phyloP scores from a whole-genome alignment of 148 eudicot genomes.

The Amaranthus hypochondriacus region DNA sequence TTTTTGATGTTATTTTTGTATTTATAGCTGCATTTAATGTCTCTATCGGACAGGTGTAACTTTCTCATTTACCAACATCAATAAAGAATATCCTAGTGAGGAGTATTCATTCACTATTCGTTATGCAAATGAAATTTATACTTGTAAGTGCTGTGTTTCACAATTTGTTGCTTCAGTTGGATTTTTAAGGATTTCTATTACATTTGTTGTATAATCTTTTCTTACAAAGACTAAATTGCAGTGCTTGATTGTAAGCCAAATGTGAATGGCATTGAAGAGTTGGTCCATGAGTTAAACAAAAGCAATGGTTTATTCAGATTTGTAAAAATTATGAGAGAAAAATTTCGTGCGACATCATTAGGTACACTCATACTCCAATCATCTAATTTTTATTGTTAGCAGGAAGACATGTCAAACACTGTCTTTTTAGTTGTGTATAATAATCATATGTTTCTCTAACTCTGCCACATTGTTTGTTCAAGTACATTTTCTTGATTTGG shows the following conservation, averaged over 20 bases:
- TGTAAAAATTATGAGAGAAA: conserved; percentile 77
- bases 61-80: conserved; percentile 67
- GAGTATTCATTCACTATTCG: conserved; percentile 76
- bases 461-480: not conserved
- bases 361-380: conserved; percentile 37
- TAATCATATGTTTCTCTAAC: not conserved
- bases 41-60: conserved; percentile 55
- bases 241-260: conserved; percentile 78
- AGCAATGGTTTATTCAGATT: conserved; percentile 66
- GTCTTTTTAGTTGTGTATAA: not conserved
- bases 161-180: not conserved
- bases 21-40: conserved; percentile 9
- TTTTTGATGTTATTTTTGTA: not conserved
- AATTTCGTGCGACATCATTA: conserved; percentile 58
- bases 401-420: not conserved
- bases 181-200: not conserved
- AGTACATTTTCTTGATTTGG: conserved; percentile 13
- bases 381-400: not conserved
- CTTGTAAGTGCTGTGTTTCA: conserved; percentile 46
- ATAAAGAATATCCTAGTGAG: conserved; percentile 44
- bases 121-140: conserved; percentile 58
- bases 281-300: conserved; percentile 53
- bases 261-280: conserved; percentile 37
- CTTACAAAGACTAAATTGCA: conserved; percentile 24
- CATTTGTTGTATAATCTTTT: not conserved